phyloP scores from a whole-genome alignment of 2,329 filamentous ascomycete species.

The Fusarium virguliforme region DNA sequence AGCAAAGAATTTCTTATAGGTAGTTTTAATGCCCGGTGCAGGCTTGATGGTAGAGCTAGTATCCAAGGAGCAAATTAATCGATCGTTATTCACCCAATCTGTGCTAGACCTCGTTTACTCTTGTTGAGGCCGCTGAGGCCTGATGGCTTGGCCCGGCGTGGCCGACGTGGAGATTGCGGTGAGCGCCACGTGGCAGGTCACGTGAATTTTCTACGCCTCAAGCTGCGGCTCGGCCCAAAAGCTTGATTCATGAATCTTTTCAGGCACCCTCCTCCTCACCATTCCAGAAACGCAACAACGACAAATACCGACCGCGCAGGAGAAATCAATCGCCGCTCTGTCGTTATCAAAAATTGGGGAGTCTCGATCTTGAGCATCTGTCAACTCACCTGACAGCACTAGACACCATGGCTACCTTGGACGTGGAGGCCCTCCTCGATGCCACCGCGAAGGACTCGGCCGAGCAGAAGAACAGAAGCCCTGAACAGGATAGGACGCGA shows the following conservation, averaged over 20 bases:
- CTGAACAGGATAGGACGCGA: slow-evolving; percentile 69
- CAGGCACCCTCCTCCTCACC: slow-evolving; percentile 40
- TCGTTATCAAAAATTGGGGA: slow-evolving; percentile 23
- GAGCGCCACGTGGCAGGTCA: slow-evolving; percentile 45
- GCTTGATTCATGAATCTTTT: slow-evolving; percentile 43
- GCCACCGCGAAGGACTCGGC: slow-evolving; percentile 79
- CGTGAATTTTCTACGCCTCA: slow-evolving; percentile 30
- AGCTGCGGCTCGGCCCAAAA: slow-evolving; percentile 40
- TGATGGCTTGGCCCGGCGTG: not conserved
- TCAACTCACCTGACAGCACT: slow-evolving; percentile 35
- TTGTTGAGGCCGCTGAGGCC: not conserved
- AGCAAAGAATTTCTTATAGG: slow-evolving; percentile 41
- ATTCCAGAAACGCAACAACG: slow-evolving; percentile 22
- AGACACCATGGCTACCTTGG: slow-evolving; percentile 67
- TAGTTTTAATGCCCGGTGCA: slow-evolving; percentile 49
- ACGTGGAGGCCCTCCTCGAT: slow-evolving; percentile 93
- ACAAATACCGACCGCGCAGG: slow-evolving; percentile 31
- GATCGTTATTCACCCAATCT: slow-evolving; percentile 19
- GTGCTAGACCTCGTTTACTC: not conserved
- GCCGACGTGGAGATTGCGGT: slow-evolving; percentile 27
- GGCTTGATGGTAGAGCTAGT: slow-evolving; percentile 37
- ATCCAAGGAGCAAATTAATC: slow-evolving; percentile 46
- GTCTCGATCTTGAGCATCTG: slow-evolving; percentile 12
- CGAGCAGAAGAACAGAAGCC: slow-evolving; percentile 63
- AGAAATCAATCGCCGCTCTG: slow-evolving; percentile 23